phyloP scores from a whole-genome alignment of 352 stramenopile species.

The Thalassiosira pacifica region DNA sequence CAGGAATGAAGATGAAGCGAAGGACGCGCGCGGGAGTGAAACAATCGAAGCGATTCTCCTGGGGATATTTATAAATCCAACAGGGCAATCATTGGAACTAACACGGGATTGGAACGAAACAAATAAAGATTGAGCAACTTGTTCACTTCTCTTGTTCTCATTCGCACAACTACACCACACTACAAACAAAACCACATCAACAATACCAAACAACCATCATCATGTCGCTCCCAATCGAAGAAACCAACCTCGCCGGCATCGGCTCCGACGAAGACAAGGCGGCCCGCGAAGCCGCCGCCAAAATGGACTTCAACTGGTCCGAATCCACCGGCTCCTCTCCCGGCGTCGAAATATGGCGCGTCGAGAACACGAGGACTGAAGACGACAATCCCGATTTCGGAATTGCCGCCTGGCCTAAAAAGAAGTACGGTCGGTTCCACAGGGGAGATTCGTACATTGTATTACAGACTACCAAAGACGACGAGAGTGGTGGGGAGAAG shows the following conservation, averaged over 20 bases:
- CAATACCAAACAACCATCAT: too few relatives aligned
- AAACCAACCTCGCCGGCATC: constrained; percentile 50
- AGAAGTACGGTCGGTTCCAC: constrained; percentile 91
- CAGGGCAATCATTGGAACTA: too few relatives aligned
- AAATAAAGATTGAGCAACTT: too few relatives aligned
- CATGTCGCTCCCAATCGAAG: constrained; percentile 46
- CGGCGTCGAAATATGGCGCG: constrained; percentile 65
- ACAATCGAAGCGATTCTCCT: too few relatives aligned
- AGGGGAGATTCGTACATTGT: constrained; percentile 98
- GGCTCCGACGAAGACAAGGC: constrained; percentile 70
- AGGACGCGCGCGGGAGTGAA: too few relatives aligned
- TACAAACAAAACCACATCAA: too few relatives aligned
- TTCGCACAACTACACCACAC: too few relatives aligned
- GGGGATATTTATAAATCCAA: too few relatives aligned
- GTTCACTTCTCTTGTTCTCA: too few relatives aligned
- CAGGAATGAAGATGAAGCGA: too few relatives aligned
- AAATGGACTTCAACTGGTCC: constrained; percentile 64
- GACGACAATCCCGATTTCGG: constrained; percentile 62
- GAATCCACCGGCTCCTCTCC: constrained; percentile 47
- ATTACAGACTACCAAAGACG: constrained; percentile 74
- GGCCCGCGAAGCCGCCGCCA: constrained; percentile 62
- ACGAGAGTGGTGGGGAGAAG: constrained; percentile 24
- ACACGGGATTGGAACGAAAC: too few relatives aligned
- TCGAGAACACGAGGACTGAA: constrained; percentile 61
- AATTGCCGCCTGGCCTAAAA: constrained; percentile 62